Conservation (phyloP, 768 basidiomycete species). For the Mycena amicta region DNA sequence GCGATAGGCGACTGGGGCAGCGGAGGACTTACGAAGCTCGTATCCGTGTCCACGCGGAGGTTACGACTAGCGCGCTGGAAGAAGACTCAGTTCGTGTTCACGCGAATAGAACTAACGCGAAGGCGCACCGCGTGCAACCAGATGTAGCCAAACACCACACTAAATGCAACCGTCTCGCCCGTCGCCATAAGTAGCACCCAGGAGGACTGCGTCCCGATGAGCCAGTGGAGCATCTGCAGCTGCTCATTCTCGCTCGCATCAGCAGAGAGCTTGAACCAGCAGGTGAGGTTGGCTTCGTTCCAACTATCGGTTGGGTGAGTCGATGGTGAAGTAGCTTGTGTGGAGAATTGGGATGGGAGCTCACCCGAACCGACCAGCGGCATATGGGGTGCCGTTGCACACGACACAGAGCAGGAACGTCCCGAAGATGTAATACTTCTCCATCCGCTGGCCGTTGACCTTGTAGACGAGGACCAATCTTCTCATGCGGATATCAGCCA, state of each 20-base stretch:
- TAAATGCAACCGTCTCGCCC: slow-evolving; percentile 6
- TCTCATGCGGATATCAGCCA: slow-evolving; percentile 1
- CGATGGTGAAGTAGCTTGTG: no score
- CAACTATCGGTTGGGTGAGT: background rate
- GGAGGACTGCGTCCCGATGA: no score
- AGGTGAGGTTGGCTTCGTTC: background rate
- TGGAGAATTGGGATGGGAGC: background rate
- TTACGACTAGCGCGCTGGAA: background rate
- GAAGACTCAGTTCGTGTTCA: background rate
- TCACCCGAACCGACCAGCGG: slow-evolving; percentile 5
- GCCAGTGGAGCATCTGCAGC: slow-evolving; percentile 9
- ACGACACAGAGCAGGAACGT: background rate
- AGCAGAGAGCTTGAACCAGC: slow-evolving; percentile 10
- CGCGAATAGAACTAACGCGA: background rate
- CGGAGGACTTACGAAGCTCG: background rate
- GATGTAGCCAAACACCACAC: slow-evolving; percentile 7
- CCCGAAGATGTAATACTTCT: slow-evolving; percentile 9
- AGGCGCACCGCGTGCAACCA: background rate
- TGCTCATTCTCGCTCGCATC: background rate
- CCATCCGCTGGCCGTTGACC: no score
- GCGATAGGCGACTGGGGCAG: no score
- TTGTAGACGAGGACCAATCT: no score
- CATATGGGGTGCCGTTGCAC: slow-evolving; percentile 7
- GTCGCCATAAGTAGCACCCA: slow-evolving; percentile 7
- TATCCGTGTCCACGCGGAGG: background rate